Conservation (phyloP, 2,329 filamentous ascomycete species). For the Coniochaeta sp. region DNA sequence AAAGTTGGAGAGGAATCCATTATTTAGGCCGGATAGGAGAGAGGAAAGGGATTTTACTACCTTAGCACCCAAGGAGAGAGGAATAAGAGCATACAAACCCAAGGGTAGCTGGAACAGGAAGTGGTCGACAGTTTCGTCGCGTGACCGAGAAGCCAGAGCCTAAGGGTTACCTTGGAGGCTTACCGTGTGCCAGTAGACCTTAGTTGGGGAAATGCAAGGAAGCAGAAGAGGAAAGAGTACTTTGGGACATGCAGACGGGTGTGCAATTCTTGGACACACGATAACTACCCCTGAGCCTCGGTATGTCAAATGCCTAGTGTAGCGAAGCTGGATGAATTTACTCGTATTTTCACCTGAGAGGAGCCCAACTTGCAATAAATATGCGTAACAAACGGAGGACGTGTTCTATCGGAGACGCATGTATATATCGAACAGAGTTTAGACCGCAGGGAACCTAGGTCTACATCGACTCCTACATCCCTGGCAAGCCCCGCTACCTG, state of each 20-base stretch:
- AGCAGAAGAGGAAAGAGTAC: not conserved
- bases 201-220: not conserved
- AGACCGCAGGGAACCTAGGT: too few relatives aligned
- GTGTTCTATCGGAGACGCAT: too few relatives aligned
- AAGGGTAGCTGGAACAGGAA: conserved; percentile 1
- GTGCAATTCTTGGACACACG: not conserved
- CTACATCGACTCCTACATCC: too few relatives aligned
- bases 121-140: conserved; percentile 3
- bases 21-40: not conserved
- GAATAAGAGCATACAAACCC: not conserved
- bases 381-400: too few relatives aligned
- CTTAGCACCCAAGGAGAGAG: not conserved
- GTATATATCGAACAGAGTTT: too few relatives aligned
- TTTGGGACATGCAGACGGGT: not conserved
- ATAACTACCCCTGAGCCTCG: not conserved
- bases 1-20: not conserved
- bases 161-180: not conserved
- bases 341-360: not conserved
- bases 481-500: too few relatives aligned
- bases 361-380: not conserved
- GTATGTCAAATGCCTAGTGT: too few relatives aligned
- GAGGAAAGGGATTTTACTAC: not conserved
- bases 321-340: not conserved
- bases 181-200: not conserved
- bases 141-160: not conserved